These are phyloP conservation scores for Platanus orientalis DNA, from an alignment of 164 flowering plant genomes.

Conservation along the genomic window DNA sequence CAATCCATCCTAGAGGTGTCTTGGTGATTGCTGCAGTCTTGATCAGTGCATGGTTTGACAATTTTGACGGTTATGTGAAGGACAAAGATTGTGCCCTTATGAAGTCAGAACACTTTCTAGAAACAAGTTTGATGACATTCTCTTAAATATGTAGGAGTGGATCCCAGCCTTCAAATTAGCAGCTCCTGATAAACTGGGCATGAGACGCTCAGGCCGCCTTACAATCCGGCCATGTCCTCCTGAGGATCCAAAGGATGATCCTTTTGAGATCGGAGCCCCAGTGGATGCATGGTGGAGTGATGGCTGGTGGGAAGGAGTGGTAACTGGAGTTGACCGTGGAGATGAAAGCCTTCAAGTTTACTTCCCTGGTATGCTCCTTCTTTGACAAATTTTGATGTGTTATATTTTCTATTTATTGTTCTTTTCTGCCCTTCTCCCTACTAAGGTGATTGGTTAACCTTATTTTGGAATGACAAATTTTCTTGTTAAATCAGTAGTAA, in stretches of 20 bases:
- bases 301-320: conserved; percentile 99
- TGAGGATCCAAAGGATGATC: conserved; percentile 18
- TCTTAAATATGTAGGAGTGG: conserved; percentile 65
- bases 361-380: conserved; percentile 60
- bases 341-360: conserved; percentile 58
- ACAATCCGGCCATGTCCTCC: conserved; percentile 65
- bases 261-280: conserved; percentile 55
- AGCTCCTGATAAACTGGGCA: conserved; percentile 71
- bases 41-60: not conserved
- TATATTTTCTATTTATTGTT: not conserved
- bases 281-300: conserved; percentile 99
- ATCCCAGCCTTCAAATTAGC: conserved; percentile 66
- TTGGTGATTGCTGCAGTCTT: not conserved
- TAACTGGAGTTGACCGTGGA: conserved; percentile 33
- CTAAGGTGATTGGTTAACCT: no score
- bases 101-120: not conserved
- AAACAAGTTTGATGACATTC: conserved; percentile 5
- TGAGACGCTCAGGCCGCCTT: conserved; percentile 69
- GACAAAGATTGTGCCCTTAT: not conserved
- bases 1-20: not conserved
- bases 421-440: no score
- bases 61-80: not conserved
- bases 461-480: no score
- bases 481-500: no score
- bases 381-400: not conserved